These are phyloP conservation scores for Alternaria sp. DNA, from an alignment of 2,329 filamentous ascomycete genomes.

Conservation along the genomic window DNA sequence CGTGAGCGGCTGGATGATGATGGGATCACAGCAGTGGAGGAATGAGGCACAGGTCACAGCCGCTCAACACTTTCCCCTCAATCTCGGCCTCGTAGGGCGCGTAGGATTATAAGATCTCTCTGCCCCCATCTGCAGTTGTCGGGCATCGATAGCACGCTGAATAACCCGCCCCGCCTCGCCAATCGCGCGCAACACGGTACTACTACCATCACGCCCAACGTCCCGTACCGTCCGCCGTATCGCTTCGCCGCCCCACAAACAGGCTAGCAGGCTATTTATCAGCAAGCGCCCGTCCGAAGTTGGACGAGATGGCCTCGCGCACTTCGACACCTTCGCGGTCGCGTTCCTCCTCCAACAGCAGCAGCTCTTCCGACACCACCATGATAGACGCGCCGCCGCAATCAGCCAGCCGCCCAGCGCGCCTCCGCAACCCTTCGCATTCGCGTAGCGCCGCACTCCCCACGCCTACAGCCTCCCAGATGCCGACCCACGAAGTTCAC, in stretches of 20 bases:
- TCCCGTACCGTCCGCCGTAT: slow-evolving; percentile 1
- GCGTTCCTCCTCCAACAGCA: slow-evolving; percentile 38
- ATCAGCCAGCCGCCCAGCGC: slow-evolving; percentile 32
- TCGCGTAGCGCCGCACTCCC: slow-evolving; percentile 20
- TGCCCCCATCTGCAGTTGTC: background rate
- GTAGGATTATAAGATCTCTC: background rate
- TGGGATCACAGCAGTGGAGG: slow-evolving; percentile 6
- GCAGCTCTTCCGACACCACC: slow-evolving; percentile 39
- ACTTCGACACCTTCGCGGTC: slow-evolving; percentile 38
- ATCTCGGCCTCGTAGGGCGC: background rate
- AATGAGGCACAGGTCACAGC: slow-evolving; percentile 5
- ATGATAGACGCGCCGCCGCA: slow-evolving; percentile 42
- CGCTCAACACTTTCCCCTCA: slow-evolving; percentile 6
- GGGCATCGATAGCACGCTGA: background rate
- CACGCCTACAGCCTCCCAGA: background rate
- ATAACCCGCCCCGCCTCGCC: background rate
- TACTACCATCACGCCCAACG: slow-evolving; percentile 1
- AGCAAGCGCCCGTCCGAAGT: slow-evolving; percentile 2
- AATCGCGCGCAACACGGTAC: background rate
- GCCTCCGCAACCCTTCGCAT: slow-evolving; percentile 33
- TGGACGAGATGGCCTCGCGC: slow-evolving; percentile 34
- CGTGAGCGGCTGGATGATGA: slow-evolving; percentile 7
- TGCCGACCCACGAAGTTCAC: background rate
- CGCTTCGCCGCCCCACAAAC: slow-evolving; percentile 6
- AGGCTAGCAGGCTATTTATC: slow-evolving; percentile 3